phyloP scores from a whole-genome alignment of 1,284 basidiomycete species.

The Vanrija sp. region DNA sequence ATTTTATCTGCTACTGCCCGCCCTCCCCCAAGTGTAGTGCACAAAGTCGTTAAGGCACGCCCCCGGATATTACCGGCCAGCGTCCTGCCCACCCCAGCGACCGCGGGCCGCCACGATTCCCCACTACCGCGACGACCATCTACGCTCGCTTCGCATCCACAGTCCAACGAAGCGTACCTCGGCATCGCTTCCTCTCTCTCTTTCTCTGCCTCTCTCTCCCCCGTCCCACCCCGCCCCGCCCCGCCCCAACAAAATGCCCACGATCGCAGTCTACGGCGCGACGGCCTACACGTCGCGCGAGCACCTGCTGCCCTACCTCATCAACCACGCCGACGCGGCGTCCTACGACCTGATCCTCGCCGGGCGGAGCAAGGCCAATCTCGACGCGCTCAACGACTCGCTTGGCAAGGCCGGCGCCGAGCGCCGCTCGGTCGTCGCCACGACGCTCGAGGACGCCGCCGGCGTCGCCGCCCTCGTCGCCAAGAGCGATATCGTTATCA shows the following conservation, averaged over 20 bases:
- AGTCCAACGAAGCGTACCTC: too few relatives aligned
- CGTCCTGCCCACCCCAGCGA: too few relatives aligned
- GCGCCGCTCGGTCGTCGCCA: conserved; percentile 21
- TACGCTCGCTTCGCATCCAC: too few relatives aligned
- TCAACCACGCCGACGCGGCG: conserved; percentile 28
- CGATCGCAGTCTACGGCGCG: conserved; percentile 44
- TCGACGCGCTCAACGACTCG: conserved; percentile 25
- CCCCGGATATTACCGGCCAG: too few relatives aligned
- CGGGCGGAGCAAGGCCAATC: conserved; percentile 35
- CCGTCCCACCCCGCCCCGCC: too few relatives aligned
- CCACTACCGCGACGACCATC: too few relatives aligned
- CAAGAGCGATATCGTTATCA: conserved; percentile 28
- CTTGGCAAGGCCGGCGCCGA: background rate
- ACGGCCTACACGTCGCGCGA: conserved; percentile 38
- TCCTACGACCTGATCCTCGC: conserved; percentile 38
- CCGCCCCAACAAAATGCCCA: conserved; percentile 17
- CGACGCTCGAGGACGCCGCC: conserved; percentile 26
- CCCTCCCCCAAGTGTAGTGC: too few relatives aligned
- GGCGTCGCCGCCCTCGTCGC: conserved; percentile 28
- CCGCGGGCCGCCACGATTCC: too few relatives aligned
- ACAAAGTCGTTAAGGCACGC: too few relatives aligned
- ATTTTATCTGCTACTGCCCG: too few relatives aligned
- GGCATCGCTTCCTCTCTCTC: too few relatives aligned
- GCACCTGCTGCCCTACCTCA: conserved; percentile 40
- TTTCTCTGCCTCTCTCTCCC: too few relatives aligned